Evolutionary conservation across 352 stramenopile genomes (phyloP).

Genomic region (Elongisporangium prolatum): DNA sequence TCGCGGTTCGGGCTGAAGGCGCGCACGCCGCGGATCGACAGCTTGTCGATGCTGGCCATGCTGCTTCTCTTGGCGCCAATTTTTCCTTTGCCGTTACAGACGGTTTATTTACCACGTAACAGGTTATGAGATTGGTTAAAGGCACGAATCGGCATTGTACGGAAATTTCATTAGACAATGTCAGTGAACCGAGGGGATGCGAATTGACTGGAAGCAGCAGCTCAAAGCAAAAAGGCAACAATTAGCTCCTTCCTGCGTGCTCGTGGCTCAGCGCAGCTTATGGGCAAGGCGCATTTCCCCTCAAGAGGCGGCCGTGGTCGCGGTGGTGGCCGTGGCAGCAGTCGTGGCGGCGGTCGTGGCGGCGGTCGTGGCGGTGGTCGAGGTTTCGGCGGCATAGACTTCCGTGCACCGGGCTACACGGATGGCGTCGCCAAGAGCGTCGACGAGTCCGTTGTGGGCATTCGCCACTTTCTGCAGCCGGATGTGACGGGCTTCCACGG

Average conservation of each 20-base stretch:
- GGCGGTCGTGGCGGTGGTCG: conserved; percentile 12
- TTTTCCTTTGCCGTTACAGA: background rate
- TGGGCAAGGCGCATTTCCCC: conserved; percentile 14
- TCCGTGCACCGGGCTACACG: conserved; percentile 65
- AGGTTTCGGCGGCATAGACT: conserved; percentile 22
- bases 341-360: conserved; percentile 14
- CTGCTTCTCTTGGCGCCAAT: background rate
- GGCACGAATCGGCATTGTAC: no score
- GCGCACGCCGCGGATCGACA: conserved; percentile 98
- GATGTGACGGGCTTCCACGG: conserved; percentile 76
- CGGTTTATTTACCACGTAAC: background rate
- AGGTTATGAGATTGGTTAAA: background rate
- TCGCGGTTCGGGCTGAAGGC: conserved; percentile 96
- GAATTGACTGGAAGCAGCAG: background rate
- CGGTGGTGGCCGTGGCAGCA: conserved; percentile 14
- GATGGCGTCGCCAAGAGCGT: conserved; percentile 72
- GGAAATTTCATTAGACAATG: background rate
- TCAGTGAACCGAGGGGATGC: background rate
- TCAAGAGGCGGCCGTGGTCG: conserved; percentile 20
- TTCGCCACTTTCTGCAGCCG: conserved; percentile 56
- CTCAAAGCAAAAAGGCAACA: background rate
- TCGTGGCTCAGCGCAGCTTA: background rate
- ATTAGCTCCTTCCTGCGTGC: background rate
- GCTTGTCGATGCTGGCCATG: conserved; percentile 98
- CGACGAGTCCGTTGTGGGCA: conserved; percentile 71